These are phyloP conservation scores for Celoporthe dispersa DNA, from an alignment of 2,329 filamentous ascomycete genomes.

Conservation along the genomic window DNA sequence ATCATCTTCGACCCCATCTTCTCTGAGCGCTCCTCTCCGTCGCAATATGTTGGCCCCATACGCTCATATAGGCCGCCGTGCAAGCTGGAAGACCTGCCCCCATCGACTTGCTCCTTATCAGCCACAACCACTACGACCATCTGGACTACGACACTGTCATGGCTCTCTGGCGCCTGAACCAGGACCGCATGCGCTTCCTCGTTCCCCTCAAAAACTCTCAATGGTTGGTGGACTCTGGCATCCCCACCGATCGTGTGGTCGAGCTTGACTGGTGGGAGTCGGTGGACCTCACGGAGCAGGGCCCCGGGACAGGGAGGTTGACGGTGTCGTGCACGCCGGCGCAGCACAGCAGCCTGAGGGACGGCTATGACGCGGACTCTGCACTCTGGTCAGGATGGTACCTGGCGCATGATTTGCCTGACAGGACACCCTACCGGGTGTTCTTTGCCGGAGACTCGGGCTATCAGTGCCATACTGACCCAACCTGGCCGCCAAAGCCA, in stretches of 20 bases:
- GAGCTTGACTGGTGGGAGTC: constrained; percentile 78
- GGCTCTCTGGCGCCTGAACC: constrained; percentile 42
- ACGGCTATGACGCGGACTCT: constrained; percentile 59
- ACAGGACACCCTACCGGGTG: constrained; percentile 54
- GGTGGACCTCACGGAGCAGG: constrained; percentile 39
- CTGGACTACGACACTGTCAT: constrained; percentile 51
- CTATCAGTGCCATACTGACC: constrained; percentile 47
- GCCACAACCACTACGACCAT: constrained; percentile 62
- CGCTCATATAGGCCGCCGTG: constrained; percentile 57
- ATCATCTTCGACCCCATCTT: constrained; percentile 60
- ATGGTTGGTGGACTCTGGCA: constrained; percentile 66
- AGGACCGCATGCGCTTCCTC: constrained; percentile 59
- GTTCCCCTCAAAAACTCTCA: constrained; percentile 68
- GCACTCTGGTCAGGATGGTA: constrained; percentile 75
- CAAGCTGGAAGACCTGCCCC: constrained; percentile 51
- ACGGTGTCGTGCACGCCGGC: constrained; percentile 69
- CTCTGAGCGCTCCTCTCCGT: constrained; percentile 45
- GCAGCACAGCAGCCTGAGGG: constrained; percentile 67
- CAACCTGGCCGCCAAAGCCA: constrained; percentile 34
- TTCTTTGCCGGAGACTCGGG: constrained; percentile 75
- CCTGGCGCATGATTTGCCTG: constrained; percentile 41
- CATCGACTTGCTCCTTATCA: constrained; percentile 57
- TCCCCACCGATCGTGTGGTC: constrained; percentile 51
- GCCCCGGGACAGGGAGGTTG: constrained; percentile 41
- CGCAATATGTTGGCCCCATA: constrained; percentile 51